A percentile compares a stretch with the other conserved stretches of the same genome.
Conservation (phyloP, 139 green algal genomes). For the Volvox africanus region DNA sequence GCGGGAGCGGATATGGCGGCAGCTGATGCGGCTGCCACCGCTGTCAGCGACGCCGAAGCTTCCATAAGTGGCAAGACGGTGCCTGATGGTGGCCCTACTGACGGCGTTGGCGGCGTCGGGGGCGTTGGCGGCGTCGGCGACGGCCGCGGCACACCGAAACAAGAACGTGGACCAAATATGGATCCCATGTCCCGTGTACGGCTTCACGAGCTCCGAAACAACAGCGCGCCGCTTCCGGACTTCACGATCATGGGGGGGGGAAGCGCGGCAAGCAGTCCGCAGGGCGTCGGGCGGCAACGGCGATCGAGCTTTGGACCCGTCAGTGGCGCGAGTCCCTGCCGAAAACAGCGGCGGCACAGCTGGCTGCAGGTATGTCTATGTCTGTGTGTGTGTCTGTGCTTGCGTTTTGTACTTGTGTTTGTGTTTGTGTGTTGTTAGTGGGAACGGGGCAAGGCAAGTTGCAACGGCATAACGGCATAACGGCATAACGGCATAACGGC, state of each 20-base stretch:
- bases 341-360: constrained; percentile 17
- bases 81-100: not conserved
- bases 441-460: no score
- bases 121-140: not conserved
- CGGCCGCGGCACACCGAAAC: no score
- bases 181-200: no score
- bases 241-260: no score
- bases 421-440: no score
- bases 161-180: no score
- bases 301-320: not conserved
- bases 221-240: not conserved
- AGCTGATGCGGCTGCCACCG: not conserved
- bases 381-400: no score
- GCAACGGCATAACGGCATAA: no score
- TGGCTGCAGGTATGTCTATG: not conserved
- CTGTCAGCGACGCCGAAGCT: not conserved
- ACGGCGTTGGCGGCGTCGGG: not conserved
- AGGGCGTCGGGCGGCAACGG: not conserved
- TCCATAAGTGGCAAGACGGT: no score
- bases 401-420: no score
- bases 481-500: no score
- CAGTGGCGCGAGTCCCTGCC: not conserved
- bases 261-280: no score
- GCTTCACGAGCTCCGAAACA: not conserved
- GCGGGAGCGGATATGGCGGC: not conserved